Percentiles rank a stretch among this genome's conserved stretches.
These are phyloP conservation scores for Rhodotorula sp. DNA, from an alignment of 1,284 basidiomycete genomes.

Conservation along the genomic window DNA sequence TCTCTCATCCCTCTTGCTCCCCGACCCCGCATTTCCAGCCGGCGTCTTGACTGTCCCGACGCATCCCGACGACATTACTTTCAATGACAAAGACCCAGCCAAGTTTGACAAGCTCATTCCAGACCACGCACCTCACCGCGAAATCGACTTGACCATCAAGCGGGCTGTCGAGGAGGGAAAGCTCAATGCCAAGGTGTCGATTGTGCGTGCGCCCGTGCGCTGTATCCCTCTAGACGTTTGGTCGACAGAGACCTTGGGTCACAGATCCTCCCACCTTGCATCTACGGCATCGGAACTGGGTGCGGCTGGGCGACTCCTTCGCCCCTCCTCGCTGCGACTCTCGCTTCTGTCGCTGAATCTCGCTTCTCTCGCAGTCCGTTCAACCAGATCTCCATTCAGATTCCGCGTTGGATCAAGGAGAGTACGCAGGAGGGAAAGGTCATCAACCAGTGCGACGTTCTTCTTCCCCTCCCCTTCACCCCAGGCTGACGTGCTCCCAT, in stretches of 20 bases:
- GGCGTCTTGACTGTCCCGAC: conserved; percentile 22
- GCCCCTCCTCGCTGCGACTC: too few relatives aligned
- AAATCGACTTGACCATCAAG: conserved; percentile 35
- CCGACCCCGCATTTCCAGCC: not conserved
- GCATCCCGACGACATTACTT: conserved; percentile 21
- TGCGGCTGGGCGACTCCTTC: not conserved
- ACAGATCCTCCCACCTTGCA: conserved; percentile 9
- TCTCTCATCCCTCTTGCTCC: too few relatives aligned
- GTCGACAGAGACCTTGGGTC: not conserved
- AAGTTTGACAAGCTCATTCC: conserved; percentile 26
- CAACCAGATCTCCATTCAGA: conserved; percentile 25
- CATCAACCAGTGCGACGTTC: not conserved
- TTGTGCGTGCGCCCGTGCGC: conserved; percentile 2
- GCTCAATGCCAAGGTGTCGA: conserved; percentile 27
- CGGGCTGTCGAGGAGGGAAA: conserved; percentile 20
- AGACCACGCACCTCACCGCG: conserved; percentile 28
- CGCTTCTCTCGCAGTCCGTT: conserved; percentile 10
- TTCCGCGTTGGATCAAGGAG: conserved; percentile 19
- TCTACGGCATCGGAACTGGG: conserved; percentile 15
- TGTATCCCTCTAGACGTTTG: not conserved
- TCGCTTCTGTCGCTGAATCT: not conserved
- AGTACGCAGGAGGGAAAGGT: conserved; percentile 14
- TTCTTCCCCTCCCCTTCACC: not conserved
- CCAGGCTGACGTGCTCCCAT: not conserved
- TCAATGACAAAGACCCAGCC: conserved; percentile 21